Evolutionary conservation across 352 stramenopile genomes (phyloP).

Genomic region (Globisporangium barbulae): DNA sequence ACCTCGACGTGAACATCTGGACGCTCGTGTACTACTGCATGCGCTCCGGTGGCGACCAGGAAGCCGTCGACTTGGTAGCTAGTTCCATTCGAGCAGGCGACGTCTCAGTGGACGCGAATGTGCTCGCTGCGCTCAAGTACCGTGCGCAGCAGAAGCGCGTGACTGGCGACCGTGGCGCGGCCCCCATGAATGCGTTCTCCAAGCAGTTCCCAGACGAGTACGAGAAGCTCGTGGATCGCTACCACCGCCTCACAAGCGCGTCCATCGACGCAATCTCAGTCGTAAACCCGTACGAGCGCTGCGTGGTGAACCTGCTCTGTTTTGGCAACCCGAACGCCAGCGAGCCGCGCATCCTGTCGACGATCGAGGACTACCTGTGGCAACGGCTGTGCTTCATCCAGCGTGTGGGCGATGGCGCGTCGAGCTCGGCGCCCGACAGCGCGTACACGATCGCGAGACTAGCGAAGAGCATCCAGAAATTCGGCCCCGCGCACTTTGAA

Average conservation of each 20-base stretch:
- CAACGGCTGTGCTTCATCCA: conserved; percentile 82
- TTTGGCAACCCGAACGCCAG: conserved; percentile 77
- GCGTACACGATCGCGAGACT: conserved; percentile 61
- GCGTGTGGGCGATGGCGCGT: conserved; percentile 23
- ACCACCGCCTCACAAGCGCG: conserved; percentile 63
- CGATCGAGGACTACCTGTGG: conserved; percentile 86
- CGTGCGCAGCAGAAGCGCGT: conserved; percentile 56
- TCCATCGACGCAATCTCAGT: conserved; percentile 71
- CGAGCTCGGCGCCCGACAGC: conserved; percentile 40
- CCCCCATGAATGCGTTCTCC: conserved; percentile 47
- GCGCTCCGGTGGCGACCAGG: conserved; percentile 65
- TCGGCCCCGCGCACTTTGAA: conserved; percentile 73
- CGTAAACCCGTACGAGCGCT: conserved; percentile 74
- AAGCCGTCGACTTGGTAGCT: conserved; percentile 56
- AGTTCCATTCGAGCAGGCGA: conserved; percentile 41
- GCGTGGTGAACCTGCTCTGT: conserved; percentile 78
- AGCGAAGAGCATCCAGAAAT: conserved; percentile 73
- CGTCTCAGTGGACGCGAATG: conserved; percentile 47
- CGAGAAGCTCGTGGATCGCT: conserved; percentile 55
- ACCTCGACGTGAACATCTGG: conserved; percentile 58
- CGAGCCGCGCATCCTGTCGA: conserved; percentile 70
- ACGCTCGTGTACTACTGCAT: conserved; percentile 79
- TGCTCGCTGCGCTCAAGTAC: conserved; percentile 59
- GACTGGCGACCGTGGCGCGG: conserved; percentile 32
- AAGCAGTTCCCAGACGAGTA: conserved; percentile 71